These are phyloP conservation scores for Laguncularia racemosa DNA, from an alignment of 345 rosid genomes.

Conservation along the genomic window DNA sequence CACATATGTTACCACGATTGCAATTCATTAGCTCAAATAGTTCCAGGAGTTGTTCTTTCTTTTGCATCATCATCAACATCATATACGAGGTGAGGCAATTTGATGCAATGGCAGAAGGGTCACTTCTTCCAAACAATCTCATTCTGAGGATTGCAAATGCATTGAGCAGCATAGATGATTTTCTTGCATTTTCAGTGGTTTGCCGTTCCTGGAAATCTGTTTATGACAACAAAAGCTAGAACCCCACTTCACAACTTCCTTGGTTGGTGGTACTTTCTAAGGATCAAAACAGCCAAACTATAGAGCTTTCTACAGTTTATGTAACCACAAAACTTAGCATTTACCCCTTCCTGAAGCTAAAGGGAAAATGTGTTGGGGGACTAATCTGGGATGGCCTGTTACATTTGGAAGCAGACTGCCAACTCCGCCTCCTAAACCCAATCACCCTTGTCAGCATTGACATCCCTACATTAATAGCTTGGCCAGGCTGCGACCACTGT, in stretches of 20 bases:
- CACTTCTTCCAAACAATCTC: not conserved
- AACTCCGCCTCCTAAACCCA: constrained; percentile 2
- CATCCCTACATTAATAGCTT: not conserved
- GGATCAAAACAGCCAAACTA: not conserved
- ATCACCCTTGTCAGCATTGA: not conserved
- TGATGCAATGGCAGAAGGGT: constrained; percentile 1
- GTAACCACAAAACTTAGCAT: not conserved
- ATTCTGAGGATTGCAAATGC: not conserved
- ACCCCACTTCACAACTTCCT: not conserved
- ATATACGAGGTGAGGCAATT: not conserved
- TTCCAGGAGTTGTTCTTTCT: too few relatives aligned
- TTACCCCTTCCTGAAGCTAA: not conserved
- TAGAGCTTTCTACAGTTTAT: constrained; percentile 1
- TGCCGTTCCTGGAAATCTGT: not conserved
- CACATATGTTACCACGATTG: too few relatives aligned
- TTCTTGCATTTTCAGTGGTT: constrained; percentile 4
- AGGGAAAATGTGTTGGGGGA: constrained; percentile 5
- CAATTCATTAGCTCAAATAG: too few relatives aligned
- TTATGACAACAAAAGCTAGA: not conserved
- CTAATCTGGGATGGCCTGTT: not conserved
- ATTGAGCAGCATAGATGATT: not conserved
- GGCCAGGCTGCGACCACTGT: not conserved
- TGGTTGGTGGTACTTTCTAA: constrained; percentile 6
- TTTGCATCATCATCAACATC: too few relatives aligned
- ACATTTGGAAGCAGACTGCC: not conserved